Base-by-base conservation (phyloP, 495 filamentous ascomycete genomes). In the Aspergillus cristatus region DNA sequence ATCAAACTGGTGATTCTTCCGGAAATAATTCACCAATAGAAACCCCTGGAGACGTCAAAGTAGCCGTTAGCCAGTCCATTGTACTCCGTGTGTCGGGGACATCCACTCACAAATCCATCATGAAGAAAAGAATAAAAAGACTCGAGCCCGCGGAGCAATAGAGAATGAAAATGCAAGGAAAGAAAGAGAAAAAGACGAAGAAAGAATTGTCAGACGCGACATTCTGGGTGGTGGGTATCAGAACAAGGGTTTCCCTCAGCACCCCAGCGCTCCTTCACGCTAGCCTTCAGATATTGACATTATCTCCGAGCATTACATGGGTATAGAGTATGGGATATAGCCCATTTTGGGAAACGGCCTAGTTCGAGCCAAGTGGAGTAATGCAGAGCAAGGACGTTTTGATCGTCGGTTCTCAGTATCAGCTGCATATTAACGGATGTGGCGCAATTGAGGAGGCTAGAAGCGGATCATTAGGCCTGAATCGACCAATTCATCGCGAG, bases 1-100 rank as follows among this genome's bases (percentile, higher is more conserved):
- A 48, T 57, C 54, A 54, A 57, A 57, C 54, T 39, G 34, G 51
- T 39, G 45, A 45, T 39, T 43, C 46, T 41, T 38, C 45, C 51
- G 43, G 33, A 33, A 30, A 43, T 18, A 11, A 12, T 30, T 11
- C 28, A 30, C n/a, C 28, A 30, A 30, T n/a, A 30, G 11, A 35
- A 45, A 22, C 46, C 47, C 43, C 35, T 49, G 35, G 36, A 35
- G 37, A 24, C 34, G 29, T 26, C 20, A 33, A 22, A 34, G 30
- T 14, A 14, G 14, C 8, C 6, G 35, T 53, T 45, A 49, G 43
- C 22, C 33, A 14, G 12, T 30, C 28, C 13, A 14, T 6, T n/a
- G n/a, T n/a, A n/a, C n/a, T n/a, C 20, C 20, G 4, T 24, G 8
- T 24, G 20, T 8, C 28, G n/a, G 11, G 28, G n/a, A 4, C n/a